Conservation (phyloP, 495 filamentous ascomycete species). For the Hyaloscypha variabilis region DNA sequence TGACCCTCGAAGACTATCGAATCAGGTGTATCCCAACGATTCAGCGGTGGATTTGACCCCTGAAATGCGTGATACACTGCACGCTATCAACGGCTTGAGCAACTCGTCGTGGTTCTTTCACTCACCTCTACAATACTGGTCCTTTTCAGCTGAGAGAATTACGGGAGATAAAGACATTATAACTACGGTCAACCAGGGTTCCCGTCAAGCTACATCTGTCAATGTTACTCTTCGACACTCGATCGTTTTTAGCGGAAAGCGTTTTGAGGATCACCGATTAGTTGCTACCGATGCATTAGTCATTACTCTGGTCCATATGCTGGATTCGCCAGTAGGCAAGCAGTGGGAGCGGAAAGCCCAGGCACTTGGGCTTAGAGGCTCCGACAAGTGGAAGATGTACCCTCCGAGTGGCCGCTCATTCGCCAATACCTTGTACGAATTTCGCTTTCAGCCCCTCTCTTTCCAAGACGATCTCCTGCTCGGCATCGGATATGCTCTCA, state of each 20-base stretch:
- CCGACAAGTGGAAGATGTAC: slow-evolving; percentile 60
- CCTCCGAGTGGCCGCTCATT: slow-evolving; percentile 53
- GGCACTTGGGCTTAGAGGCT: slow-evolving; percentile 40
- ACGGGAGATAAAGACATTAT: slow-evolving; percentile 59
- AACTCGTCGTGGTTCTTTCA: slow-evolving; percentile 66
- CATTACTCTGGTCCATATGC: slow-evolving; percentile 67
- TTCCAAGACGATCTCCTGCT: slow-evolving; percentile 59
- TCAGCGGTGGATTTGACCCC: slow-evolving; percentile 34
- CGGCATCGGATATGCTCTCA: slow-evolving; percentile 59
- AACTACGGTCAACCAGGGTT: slow-evolving; percentile 62
- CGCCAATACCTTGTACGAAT: slow-evolving; percentile 66
- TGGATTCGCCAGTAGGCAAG: slow-evolving; percentile 56
- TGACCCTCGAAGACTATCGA: slow-evolving; percentile 41
- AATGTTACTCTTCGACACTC: slow-evolving; percentile 72
- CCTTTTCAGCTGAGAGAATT: slow-evolving; percentile 58
- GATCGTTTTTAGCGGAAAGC: slow-evolving; percentile 75
- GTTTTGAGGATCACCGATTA: slow-evolving; percentile 61
- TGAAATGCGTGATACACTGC: slow-evolving; percentile 48
- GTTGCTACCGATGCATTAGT: slow-evolving; percentile 72
- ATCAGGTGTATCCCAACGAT: slow-evolving; percentile 24
- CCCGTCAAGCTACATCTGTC: slow-evolving; percentile 55
- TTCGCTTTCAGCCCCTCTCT: slow-evolving; percentile 70
- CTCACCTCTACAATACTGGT: slow-evolving; percentile 76
- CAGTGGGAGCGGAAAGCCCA: slow-evolving; percentile 59
- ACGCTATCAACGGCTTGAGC: slow-evolving; percentile 52